A percentile compares a stretch with the other conserved stretches of the same genome.
These are phyloP conservation scores for Phallus indusiatus DNA, from an alignment of 768 basidiomycete species.

Conservation along the genomic window DNA sequence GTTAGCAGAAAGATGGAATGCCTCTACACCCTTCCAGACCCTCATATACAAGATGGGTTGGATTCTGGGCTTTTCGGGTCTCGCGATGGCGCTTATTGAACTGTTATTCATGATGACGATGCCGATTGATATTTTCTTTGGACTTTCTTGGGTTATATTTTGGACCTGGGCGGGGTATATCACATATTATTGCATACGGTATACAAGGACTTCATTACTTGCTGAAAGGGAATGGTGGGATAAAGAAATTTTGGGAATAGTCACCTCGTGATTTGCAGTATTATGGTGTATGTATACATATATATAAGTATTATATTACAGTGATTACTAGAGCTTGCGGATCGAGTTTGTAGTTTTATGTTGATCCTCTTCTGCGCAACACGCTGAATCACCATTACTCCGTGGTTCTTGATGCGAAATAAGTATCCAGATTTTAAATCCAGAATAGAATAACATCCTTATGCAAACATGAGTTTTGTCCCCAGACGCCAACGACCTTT, in stretches of 20 bases:
- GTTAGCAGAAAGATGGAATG: neutral
- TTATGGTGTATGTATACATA: neutral
- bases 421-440: no score
- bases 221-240: neutral
- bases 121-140: neutral
- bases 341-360: no score
- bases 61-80: neutral
- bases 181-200: neutral
- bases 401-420: no score
- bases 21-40: neutral
- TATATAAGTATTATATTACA: neutral
- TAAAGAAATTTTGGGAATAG: neutral
- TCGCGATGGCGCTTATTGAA: neutral
- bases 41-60: neutral
- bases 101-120: neutral
- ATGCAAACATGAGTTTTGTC: no score
- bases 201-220: neutral
- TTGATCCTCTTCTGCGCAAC: no score
- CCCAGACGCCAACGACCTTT: neutral
- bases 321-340: neutral
- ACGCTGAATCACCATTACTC: no score
- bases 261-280: neutral
- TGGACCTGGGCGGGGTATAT: neutral
- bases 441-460: no score
- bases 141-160: neutral